Evolutionary conservation across 306 rosid species (phyloP).

Genomic region (Potentilla sterilis): DNA sequence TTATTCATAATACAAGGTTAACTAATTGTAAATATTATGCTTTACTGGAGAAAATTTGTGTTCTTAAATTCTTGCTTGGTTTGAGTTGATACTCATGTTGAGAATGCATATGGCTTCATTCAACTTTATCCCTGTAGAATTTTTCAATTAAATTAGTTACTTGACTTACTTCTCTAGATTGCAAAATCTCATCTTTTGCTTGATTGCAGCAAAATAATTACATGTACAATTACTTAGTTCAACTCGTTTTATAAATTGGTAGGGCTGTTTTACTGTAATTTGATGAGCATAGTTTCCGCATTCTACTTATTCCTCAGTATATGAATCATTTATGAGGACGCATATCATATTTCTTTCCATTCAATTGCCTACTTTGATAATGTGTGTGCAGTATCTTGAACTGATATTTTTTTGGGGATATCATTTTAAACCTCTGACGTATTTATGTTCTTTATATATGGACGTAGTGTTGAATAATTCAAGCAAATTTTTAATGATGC

Average conservation of each 20-base stretch:
- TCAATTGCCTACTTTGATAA: neutral
- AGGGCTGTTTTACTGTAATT: neutral
- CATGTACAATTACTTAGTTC: neutral
- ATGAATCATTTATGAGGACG: neutral
- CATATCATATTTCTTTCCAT: neutral
- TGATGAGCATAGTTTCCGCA: neutral
- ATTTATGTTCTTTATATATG: slow-evolving; percentile 1
- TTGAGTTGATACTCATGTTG: too few relatives aligned
- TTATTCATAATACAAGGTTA: too few relatives aligned
- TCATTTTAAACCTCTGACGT: neutral
- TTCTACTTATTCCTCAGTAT: slow-evolving; percentile 3
- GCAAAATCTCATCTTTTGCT: too few relatives aligned
- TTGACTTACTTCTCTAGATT: too few relatives aligned
- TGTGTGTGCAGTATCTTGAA: neutral
- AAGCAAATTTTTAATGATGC: slow-evolving; percentile 29
- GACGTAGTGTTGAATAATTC: neutral
- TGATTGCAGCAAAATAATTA: neutral
- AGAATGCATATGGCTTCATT: too few relatives aligned
- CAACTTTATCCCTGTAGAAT: too few relatives aligned
- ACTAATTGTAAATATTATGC: neutral
- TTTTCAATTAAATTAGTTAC: too few relatives aligned
- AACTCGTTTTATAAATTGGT: neutral
- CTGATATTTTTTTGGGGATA: neutral
- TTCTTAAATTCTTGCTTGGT: too few relatives aligned
- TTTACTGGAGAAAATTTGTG: neutral